Base-by-base conservation (phyloP, 148 eudicot species). In the Bassia scoparia region DNA sequence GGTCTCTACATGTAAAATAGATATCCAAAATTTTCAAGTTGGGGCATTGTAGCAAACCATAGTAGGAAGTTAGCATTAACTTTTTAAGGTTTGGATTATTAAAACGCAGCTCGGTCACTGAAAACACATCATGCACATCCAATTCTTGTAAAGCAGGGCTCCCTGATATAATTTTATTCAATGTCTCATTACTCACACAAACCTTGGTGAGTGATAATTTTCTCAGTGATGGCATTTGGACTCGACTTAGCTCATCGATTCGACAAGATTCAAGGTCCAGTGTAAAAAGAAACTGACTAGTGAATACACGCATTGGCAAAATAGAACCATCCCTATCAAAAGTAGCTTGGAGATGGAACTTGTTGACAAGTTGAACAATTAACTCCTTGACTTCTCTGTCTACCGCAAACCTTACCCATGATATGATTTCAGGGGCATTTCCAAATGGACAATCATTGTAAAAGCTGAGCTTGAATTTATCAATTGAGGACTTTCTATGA, bases 121-220 rank as follows among this genome's bases (percentile, higher is more conserved):
- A 7, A n/a, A 0, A 0, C 27, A 35, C 27, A 18, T 4, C 0
- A 5, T 3, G 0, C 2, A 67, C 1, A 55, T 0, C 8, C 15
- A 74, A 15, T 15, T 67, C 71, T 54, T 67, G 35, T 41, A 67
- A 46, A 26, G 56, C 41, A 43, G 71, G 71, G 6, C 65, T 26
- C 56, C 71, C 77, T 53, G 1, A 27, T 18, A 74, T 66, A 11
- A 67, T 0, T 12, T 56, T 18, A 12, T 44, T 1, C 14, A 54
- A 74, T 11, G 6, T 16, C 71, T 67, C 7, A 55, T 41, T 10
- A 66, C n/a, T 23, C 24, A 59, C 29, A 1, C 5, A 1, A 41
- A 55, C 71, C 6, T 3, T 0, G 4, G 0, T 6, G 11, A 74
- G 77, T 1, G 52, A 17, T 12, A 74, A 27, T 38, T 41, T 66